phyloP scores from a whole-genome alignment of 176 grass and related monocot species.

The Calamus simplicifolius region DNA sequence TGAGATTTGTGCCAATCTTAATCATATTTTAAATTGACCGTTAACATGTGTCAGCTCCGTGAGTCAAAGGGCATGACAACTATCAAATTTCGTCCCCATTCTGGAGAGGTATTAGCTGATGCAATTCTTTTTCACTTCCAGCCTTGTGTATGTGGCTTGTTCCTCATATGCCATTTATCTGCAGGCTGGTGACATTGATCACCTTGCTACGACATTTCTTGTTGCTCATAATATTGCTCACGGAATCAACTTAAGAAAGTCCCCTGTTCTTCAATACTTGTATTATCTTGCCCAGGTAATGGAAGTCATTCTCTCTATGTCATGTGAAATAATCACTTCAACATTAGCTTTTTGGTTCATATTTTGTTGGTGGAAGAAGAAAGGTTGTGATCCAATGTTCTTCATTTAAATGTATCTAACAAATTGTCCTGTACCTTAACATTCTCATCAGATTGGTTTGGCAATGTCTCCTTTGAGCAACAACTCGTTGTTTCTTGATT shows the following conservation, averaged over 20 bases:
- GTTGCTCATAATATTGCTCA: constrained; percentile 82
- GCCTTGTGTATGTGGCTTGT: constrained; percentile 7
- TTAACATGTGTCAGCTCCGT: constrained; percentile 40
- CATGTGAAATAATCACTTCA: too few relatives aligned
- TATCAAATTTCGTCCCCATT: constrained; percentile 91
- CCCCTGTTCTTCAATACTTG: constrained; percentile 81
- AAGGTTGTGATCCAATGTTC: too few relatives aligned
- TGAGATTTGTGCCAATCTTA: constrained; percentile 2
- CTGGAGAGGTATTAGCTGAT: constrained; percentile 66
- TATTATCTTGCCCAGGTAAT: constrained; percentile 97
- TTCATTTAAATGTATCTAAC: too few relatives aligned
- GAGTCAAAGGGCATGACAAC: constrained; percentile 87
- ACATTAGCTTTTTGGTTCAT: too few relatives aligned
- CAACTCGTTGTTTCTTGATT: constrained; percentile 89
- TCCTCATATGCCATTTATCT: constrained; percentile 27
- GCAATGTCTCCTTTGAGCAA: constrained; percentile 98
- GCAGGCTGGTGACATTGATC: constrained; percentile 87
- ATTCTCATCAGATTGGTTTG: constrained; percentile 68
- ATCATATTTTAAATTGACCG: constrained; percentile 24
- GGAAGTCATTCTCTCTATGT: neutral
- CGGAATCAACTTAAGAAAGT: constrained; percentile 86
- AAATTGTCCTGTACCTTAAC: too few relatives aligned
- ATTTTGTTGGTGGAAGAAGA: too few relatives aligned
- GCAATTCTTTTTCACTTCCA: neutral
- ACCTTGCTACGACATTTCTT: constrained; percentile 86